A percentile compares a stretch with the other conserved stretches of the same genome.
Conservation (phyloP, 1,284 basidiomycete genomes). For the Flammula alnicola region DNA sequence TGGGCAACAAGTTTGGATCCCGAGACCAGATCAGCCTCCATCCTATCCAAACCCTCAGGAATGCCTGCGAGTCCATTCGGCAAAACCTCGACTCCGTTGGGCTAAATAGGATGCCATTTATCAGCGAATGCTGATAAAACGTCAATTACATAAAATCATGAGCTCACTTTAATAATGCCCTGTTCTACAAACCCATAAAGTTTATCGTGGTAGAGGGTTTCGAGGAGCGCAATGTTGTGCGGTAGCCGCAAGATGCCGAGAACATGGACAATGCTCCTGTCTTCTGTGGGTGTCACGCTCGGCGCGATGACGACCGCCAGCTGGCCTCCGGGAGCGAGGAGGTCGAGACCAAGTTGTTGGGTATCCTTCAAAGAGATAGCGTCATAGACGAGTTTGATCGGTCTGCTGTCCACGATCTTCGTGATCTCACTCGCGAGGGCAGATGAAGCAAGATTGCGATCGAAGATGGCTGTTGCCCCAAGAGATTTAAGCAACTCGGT, state of each 20-base stretch:
- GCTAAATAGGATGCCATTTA: constrained; percentile 27
- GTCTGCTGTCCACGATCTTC: constrained; percentile 25
- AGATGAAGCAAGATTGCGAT: constrained; percentile 36
- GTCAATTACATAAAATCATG: neutral
- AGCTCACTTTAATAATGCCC: constrained; percentile 10
- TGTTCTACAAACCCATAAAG: constrained; percentile 10
- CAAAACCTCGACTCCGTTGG: constrained; percentile 47
- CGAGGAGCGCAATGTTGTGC: constrained; percentile 27
- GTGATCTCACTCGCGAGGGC: constrained; percentile 26
- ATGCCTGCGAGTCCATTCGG: constrained; percentile 50
- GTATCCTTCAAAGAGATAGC: constrained; percentile 31
- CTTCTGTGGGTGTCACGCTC: neutral
- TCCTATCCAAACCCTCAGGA: constrained; percentile 42
- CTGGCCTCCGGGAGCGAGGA: constrained; percentile 24
- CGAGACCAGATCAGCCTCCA: constrained; percentile 46
- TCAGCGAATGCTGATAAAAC: neutral
- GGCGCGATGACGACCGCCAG: constrained; percentile 17
- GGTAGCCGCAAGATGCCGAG: constrained; percentile 14
- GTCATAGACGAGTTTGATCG: constrained; percentile 38
- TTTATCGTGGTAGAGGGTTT: constrained; percentile 17
- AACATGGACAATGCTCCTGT: constrained; percentile 18
- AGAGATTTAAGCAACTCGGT: constrained; percentile 45
- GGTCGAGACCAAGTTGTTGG: constrained; percentile 13
- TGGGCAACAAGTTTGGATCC: constrained; percentile 51
- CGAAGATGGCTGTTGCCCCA: constrained; percentile 57